Evolutionary conservation across 768 basidiomycete species (phyloP).

Genomic region (Pisolithus albus): DNA sequence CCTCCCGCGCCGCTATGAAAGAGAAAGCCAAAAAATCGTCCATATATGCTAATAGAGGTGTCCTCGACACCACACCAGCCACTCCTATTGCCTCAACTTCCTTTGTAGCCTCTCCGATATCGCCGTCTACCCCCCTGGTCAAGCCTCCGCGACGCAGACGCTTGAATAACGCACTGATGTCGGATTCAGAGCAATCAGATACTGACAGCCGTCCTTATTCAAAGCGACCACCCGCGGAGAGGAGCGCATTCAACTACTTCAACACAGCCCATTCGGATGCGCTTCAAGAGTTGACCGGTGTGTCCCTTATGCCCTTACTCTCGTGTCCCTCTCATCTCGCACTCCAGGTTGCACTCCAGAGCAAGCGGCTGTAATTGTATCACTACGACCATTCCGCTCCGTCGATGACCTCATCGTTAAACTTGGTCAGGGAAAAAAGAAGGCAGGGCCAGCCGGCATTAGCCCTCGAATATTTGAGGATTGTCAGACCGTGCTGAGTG

Average conservation of each 20-base stretch:
- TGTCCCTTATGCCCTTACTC: conserved; percentile 12
- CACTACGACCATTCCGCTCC: conserved; percentile 72
- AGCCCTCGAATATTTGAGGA: conserved; percentile 89
- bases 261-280: conserved; percentile 56
- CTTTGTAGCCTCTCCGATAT: conserved; percentile 9
- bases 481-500: conserved; percentile 74
- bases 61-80: conserved; percentile 41
- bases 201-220: conserved; percentile 35
- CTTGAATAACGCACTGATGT: conserved; percentile 54
- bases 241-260: conserved; percentile 59
- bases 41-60: conserved; percentile 66
- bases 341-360: conserved; percentile 65
- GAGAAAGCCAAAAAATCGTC: conserved; percentile 79
- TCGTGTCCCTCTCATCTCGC: conserved; percentile 4
- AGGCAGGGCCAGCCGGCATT: conserved; percentile 73
- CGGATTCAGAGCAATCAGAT: conserved; percentile 51
- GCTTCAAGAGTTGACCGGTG: conserved; percentile 72
- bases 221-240: conserved; percentile 33
- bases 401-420: conserved; percentile 69
- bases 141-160: conserved; percentile 43
- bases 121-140: conserved; percentile 24
- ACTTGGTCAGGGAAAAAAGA: conserved; percentile 83
- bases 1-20: conserved; percentile 54
- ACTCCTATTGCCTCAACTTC: conserved; percentile 35
- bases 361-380: conserved; percentile 75